Base-by-base conservation (phyloP, 2,329 filamentous ascomycete species). In the Lecanicillium sp. region DNA sequence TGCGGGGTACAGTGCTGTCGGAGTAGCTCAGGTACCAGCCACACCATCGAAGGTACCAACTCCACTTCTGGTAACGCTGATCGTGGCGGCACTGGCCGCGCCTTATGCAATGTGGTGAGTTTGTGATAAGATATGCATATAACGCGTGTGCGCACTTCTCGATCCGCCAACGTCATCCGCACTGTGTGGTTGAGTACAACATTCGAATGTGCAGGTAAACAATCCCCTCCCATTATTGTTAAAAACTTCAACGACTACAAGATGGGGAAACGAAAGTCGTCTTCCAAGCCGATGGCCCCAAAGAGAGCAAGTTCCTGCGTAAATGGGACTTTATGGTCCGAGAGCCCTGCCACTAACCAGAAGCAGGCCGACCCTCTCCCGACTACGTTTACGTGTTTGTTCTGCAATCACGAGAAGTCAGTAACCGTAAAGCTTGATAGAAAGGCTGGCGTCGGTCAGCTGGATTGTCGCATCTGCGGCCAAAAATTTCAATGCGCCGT, bases 351-450 rank as follows among this genome's bases (percentile, higher is more conserved):
- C 36, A 51, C 52, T 57, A 52, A 53, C 44, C 32, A n/a, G 20
- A 12, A 24, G n/a, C 56, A 86, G 83, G 70, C 78, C 64, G 86
- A 90, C 58, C 79, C 82, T 33, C 76, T 93, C 15, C 77, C 85
- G 3, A 90, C 87, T 3, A 80, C 81, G n/a, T 98, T 98, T 67
- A 88, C 90, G 49, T 98, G 93, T 65, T 83, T 98, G 38, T 98
- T 98, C 71, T 98, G 93, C 76, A 97, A 96, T 66, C 90, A 97
- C 69, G 93, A 97, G 64, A 93, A 89, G 56, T 88, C 90, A 0
- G 87, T 98, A 44, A 78, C 81, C 23, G 87, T 96, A 56, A 93
- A 94, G 67, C 77, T 98, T 43, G 90, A 98, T 65, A 95, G 95
- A 75, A 97, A 97, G 66, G 75, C 82, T 23, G 89, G 89, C 44